Conservation (phyloP, 768 basidiomycete genomes). For the Cubamyces sp. region DNA sequence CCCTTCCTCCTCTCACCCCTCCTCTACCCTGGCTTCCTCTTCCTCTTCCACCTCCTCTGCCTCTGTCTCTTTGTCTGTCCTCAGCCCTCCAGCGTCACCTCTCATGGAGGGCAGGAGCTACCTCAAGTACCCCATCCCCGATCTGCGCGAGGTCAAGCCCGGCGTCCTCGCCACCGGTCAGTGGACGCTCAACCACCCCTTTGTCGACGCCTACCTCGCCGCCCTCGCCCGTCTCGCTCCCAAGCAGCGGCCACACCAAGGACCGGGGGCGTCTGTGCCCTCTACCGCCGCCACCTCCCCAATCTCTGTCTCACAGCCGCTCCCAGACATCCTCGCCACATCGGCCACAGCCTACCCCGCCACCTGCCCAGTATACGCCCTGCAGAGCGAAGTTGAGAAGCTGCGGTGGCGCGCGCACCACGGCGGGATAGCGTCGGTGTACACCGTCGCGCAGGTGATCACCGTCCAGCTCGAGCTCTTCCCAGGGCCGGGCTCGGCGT, state of each 20-base stretch:
- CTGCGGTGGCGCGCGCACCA: slow-evolving; percentile 16
- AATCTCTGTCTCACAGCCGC: not conserved
- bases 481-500: slow-evolving; percentile 8
- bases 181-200: slow-evolving; percentile 51
- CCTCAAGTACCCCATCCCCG: slow-evolving; percentile 26
- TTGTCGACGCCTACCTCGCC: slow-evolving; percentile 53
- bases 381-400: slow-evolving; percentile 9
- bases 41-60: slow-evolving; percentile 26
- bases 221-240: slow-evolving; percentile 46
- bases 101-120: slow-evolving; percentile 19
- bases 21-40: slow-evolving; percentile 33
- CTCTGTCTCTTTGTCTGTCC: slow-evolving; percentile 4
- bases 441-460: slow-evolving; percentile 17
- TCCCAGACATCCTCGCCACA: slow-evolving; percentile 2
- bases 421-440: slow-evolving; percentile 17
- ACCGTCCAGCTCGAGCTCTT: slow-evolving; percentile 20
- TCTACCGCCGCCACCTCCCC: slow-evolving; percentile 7
- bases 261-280: slow-evolving; percentile 5
- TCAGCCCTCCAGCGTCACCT: not conserved
- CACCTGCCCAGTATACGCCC: not conserved
- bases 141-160: slow-evolving; percentile 37
- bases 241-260: slow-evolving; percentile 13
- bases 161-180: slow-evolving; percentile 44
- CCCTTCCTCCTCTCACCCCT: slow-evolving; percentile 30
- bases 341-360: not conserved